phyloP scores from a whole-genome alignment of 2,329 filamentous ascomycete species.

The Fusarium goolgardi region DNA sequence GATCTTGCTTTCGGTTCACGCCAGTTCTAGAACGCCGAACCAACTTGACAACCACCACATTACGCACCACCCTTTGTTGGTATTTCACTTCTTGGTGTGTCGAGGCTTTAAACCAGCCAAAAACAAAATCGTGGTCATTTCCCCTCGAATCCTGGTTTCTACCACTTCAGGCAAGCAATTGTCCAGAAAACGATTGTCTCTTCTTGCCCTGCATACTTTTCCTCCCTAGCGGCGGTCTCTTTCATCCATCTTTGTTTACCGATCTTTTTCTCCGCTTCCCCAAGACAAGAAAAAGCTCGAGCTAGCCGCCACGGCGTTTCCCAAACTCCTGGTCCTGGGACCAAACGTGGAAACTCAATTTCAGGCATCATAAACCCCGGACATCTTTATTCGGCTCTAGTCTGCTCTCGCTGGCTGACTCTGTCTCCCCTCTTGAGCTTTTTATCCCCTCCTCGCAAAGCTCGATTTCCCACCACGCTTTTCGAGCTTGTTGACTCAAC shows the following conservation, averaged over 20 bases:
- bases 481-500: slow-evolving; percentile 26
- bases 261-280: slow-evolving; percentile 36
- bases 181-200: slow-evolving; percentile 19
- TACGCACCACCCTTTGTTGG: slow-evolving; percentile 32
- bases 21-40: slow-evolving; percentile 42
- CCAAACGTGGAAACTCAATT: slow-evolving; percentile 44
- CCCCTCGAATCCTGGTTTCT: slow-evolving; percentile 4
- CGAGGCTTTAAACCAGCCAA: slow-evolving; percentile 19
- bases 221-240: slow-evolving; percentile 29
- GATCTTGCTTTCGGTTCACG: slow-evolving; percentile 33
- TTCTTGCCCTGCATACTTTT: background rate
- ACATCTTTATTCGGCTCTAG: slow-evolving; percentile 36
- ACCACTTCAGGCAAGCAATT: slow-evolving; percentile 8
- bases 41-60: slow-evolving; percentile 31
- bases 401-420: slow-evolving; percentile 21
- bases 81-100: slow-evolving; percentile 20
- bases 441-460: slow-evolving; percentile 25
- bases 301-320: slow-evolving; percentile 46
- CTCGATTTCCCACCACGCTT: slow-evolving; percentile 20
- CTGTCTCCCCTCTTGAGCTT: slow-evolving; percentile 23
- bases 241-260: slow-evolving; percentile 17
- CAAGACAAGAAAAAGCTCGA: slow-evolving; percentile 33
- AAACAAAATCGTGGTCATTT: slow-evolving; percentile 19
- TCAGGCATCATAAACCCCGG: slow-evolving; percentile 42
- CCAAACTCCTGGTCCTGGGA: slow-evolving; percentile 44